phyloP scores from a whole-genome alignment of 179 eudicot species.

The Camellia oleifera region DNA sequence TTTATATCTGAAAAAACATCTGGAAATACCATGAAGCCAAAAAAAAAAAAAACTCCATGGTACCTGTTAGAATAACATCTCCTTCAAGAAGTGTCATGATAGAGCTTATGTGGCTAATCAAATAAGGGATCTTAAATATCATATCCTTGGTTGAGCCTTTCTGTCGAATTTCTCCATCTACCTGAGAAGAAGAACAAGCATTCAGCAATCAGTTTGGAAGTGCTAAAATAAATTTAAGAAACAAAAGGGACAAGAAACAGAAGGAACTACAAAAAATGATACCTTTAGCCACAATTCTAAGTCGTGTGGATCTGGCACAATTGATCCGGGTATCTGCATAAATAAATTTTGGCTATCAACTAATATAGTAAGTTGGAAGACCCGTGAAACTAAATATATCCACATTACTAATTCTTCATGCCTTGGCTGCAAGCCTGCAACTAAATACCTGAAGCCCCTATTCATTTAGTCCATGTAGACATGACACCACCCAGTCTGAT shows the following conservation, averaged over 20 bases:
- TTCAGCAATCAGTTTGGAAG: slow-evolving; percentile 11
- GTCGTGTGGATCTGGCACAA: slow-evolving; percentile 85
- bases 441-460: neutral
- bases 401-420: neutral
- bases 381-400: neutral
- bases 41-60: neutral
- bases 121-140: slow-evolving; percentile 87
- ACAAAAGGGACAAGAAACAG: slow-evolving; percentile 3
- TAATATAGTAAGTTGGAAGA: neutral
- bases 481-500: neutral
- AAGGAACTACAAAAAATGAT: neutral
- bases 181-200: slow-evolving; percentile 38
- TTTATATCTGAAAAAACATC: neutral
- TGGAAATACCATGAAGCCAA: neutral
- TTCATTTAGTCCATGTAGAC: neutral
- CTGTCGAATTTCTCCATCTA: slow-evolving; percentile 86
- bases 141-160: slow-evolving; percentile 88
- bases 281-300: slow-evolving; percentile 97
- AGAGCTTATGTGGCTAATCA: slow-evolving; percentile 92
- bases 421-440: neutral
- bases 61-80: slow-evolving; percentile 96
- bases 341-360: slow-evolving; percentile 1
- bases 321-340: slow-evolving; percentile 66
- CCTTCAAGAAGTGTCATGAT: slow-evolving; percentile 92
- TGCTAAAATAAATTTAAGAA: neutral